Evolutionary conservation across 129 eudicot genomes (phyloP).

Genomic region (Tagetes erecta): DNA sequence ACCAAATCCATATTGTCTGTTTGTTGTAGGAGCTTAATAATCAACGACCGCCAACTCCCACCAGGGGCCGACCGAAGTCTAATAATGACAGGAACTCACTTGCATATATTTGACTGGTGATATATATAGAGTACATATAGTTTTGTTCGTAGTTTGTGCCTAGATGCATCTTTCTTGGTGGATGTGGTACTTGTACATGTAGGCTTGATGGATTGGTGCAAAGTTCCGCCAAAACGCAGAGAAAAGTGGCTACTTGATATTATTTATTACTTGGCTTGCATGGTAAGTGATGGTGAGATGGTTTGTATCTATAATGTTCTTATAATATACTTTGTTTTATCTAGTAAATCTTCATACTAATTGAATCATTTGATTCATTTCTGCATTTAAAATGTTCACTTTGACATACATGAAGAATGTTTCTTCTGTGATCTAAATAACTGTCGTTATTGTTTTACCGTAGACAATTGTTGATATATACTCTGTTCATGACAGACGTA

Average conservation of each 20-base stretch:
- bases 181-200: constrained; percentile 14
- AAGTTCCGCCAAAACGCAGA: not conserved
- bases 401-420: not conserved
- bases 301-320: not conserved
- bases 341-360: not conserved
- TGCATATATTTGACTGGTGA: constrained; percentile 64
- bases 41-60: constrained; percentile 98
- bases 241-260: not conserved
- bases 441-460: too few species aligned
- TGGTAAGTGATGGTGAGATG: not conserved
- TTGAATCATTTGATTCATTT: not conserved
- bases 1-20: not conserved
- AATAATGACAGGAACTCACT: constrained; percentile 85
- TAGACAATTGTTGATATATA: too few species aligned
- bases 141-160: constrained; percentile 13
- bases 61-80: constrained; percentile 91
- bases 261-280: not conserved
- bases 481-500: too few species aligned
- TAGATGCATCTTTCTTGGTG: not conserved
- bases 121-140: constrained; percentile 1
- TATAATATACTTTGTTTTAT: not conserved
- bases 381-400: not conserved
- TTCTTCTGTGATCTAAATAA: too few species aligned
- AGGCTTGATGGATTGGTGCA: not conserved
- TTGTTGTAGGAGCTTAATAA: constrained; percentile 80